Conservation (phyloP, 169 alveolate genomes). For the Perkinsus olseni region DNA sequence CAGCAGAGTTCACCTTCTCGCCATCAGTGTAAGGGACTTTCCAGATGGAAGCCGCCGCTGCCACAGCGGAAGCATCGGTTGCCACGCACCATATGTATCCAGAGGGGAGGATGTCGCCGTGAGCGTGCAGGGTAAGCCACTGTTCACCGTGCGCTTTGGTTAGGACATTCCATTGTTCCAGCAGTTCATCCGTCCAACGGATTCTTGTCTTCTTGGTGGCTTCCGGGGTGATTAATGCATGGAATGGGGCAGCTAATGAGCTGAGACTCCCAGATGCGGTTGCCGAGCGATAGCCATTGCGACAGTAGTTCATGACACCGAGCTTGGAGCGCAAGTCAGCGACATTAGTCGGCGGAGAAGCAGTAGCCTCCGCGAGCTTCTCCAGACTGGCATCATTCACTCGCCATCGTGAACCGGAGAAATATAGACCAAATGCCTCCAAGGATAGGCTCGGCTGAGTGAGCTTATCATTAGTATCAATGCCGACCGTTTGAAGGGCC, state of each 20-base stretch:
- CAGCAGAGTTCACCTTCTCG: not conserved
- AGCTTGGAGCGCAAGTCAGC: not conserved
- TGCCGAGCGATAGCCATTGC: not conserved
- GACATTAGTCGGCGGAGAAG: not conserved
- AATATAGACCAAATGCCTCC: not conserved
- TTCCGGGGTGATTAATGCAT: not conserved
- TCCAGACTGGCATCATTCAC: not conserved
- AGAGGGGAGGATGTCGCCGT: not conserved
- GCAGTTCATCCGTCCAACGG: not conserved
- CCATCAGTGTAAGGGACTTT: not conserved
- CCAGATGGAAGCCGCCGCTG: not conserved
- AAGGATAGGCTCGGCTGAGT: not conserved
- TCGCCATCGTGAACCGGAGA: not conserved
- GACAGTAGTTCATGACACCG: not conserved
- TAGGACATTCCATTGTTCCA: not conserved
- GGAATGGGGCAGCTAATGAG: not conserved
- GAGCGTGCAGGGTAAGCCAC: not conserved
- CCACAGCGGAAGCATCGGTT: not conserved
- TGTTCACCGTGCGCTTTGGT: not conserved
- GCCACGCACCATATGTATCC: not conserved
- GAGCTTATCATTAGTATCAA: not conserved
- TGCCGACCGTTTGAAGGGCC: not conserved
- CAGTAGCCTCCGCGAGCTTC: not conserved
- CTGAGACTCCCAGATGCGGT: not conserved
- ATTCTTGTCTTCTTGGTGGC: not conserved